Conservation (phyloP, 2,329 filamentous ascomycete genomes). For the Cryphonectria naterciae region DNA sequence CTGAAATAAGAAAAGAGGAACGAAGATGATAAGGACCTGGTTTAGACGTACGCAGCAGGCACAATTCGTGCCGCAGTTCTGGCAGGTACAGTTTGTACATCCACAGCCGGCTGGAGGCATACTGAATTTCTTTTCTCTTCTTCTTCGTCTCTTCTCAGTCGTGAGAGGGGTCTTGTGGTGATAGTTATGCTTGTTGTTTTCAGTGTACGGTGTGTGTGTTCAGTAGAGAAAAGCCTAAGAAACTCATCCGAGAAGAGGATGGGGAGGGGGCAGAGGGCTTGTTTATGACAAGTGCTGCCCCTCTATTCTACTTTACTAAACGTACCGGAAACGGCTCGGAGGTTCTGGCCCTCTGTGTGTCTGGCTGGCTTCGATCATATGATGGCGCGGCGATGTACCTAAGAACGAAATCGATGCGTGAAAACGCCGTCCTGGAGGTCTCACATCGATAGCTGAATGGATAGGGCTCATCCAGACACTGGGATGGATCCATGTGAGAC, state of each 20-base stretch:
- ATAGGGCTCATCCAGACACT: neutral
- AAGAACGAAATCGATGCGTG: neutral
- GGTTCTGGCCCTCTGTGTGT: neutral
- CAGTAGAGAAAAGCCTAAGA: neutral
- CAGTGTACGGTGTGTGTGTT: neutral
- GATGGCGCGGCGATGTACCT: neutral
- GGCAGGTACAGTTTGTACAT: constrained; percentile 20
- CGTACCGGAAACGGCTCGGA: neutral
- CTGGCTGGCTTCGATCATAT: neutral
- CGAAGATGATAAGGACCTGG: neutral
- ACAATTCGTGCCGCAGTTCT: constrained; percentile 20
- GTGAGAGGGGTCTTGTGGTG: neutral
- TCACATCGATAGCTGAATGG: neutral
- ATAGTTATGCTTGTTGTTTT: neutral
- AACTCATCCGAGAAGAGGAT: neutral
- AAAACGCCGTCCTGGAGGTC: neutral
- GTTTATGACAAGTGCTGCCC: neutral
- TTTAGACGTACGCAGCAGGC: constrained; percentile 23
- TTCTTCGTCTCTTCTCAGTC: neutral
- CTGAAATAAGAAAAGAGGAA: neutral
- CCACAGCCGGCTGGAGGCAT: constrained; percentile 25
- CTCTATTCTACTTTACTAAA: neutral
- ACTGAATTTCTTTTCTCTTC: neutral
- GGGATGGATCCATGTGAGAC: neutral
- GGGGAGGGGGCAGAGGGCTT: neutral